Evolutionary conservation across 257 asterid species (phyloP).

Genomic region (Capsicum pubescens): DNA sequence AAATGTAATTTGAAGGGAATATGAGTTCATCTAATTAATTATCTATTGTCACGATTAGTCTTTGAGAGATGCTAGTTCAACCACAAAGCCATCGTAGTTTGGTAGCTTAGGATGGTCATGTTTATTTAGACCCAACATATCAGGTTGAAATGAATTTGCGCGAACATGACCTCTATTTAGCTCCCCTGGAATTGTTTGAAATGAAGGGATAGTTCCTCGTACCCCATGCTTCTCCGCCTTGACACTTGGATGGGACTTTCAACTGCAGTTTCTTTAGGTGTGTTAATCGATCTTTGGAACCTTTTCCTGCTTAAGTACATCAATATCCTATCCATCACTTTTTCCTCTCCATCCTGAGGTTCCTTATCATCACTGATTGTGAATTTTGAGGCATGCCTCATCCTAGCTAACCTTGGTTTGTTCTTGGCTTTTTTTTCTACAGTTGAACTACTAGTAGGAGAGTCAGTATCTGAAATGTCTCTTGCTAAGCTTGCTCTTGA

Average conservation of each 20-base stretch:
- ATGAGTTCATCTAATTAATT: constrained; percentile 16
- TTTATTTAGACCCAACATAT: constrained; percentile 38
- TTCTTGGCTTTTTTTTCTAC: constrained; percentile 35
- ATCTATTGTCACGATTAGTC: constrained; percentile 3
- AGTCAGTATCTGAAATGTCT: constrained; percentile 2
- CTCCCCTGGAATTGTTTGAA: constrained; percentile 36
- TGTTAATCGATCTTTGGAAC: constrained; percentile 23
- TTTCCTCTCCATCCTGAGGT: constrained; percentile 58
- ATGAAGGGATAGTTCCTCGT: constrained; percentile 57
- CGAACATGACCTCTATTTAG: constrained; percentile 50
- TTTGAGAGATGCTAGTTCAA: constrained; percentile 58
- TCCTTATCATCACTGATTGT: constrained; percentile 25
- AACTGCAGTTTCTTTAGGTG: constrained; percentile 30
- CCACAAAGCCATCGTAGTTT: constrained; percentile 78
- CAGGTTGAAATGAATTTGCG: constrained; percentile 62
- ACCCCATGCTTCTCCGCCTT: constrained; percentile 38
- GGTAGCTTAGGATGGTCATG: constrained; percentile 83
- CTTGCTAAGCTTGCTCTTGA: constrained; percentile 30
- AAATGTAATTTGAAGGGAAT: background rate
- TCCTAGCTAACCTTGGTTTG: constrained; percentile 58
- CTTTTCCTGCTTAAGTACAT: constrained; percentile 56
- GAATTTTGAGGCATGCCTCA: constrained; percentile 38
- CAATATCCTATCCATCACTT: constrained; percentile 59
- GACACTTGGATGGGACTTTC: constrained; percentile 31
- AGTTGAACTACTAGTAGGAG: constrained; percentile 27